phyloP scores from a whole-genome alignment of 2,329 filamentous ascomycete species.

The Fusarium nygamai region DNA sequence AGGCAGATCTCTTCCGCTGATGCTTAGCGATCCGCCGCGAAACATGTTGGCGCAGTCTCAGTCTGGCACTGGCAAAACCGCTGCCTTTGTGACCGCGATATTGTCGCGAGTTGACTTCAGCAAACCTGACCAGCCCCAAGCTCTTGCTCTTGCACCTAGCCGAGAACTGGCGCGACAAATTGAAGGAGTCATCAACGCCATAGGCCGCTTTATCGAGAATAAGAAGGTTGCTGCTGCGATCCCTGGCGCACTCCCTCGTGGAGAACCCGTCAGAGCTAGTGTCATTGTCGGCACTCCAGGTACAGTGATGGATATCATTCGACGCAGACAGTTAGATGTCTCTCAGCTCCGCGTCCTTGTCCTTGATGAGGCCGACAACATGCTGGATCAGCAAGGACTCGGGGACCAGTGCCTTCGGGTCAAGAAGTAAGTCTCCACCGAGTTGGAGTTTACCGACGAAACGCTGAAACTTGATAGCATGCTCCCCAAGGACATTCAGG shows the following conservation, averaged over 20 bases:
- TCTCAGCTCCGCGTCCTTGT: slow-evolving; percentile 82
- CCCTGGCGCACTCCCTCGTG: slow-evolving; percentile 77
- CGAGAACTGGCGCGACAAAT: slow-evolving; percentile 97
- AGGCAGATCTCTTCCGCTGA: slow-evolving; percentile 89
- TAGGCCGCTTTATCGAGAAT: slow-evolving; percentile 84
- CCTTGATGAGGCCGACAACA: slow-evolving; percentile 97
- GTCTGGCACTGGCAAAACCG: slow-evolving; percentile 97
- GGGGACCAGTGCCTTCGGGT: slow-evolving; percentile 95
- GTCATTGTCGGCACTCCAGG: slow-evolving; percentile 94
- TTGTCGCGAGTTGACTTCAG: slow-evolving; percentile 84
- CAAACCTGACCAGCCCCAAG: slow-evolving; percentile 78
- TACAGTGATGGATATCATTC: slow-evolving; percentile 88
- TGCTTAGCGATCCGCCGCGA: slow-evolving; percentile 84
- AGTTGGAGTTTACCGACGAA: neutral
- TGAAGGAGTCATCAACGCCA: slow-evolving; percentile 80
- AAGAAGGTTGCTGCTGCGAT: slow-evolving; percentile 84
- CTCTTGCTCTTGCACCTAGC: slow-evolving; percentile 88
- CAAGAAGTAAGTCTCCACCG: slow-evolving; percentile 69
- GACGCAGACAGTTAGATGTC: slow-evolving; percentile 77
- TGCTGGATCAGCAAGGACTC: slow-evolving; percentile 94
- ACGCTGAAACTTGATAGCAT: slow-evolving; percentile 62
- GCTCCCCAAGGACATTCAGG: slow-evolving; percentile 80
- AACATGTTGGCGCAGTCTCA: slow-evolving; percentile 99
- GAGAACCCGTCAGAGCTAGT: slow-evolving; percentile 75
- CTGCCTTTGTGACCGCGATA: slow-evolving; percentile 93